phyloP scores from a whole-genome alignment of 2,329 filamentous ascomycete genomes.

The Apiospora hydei region DNA sequence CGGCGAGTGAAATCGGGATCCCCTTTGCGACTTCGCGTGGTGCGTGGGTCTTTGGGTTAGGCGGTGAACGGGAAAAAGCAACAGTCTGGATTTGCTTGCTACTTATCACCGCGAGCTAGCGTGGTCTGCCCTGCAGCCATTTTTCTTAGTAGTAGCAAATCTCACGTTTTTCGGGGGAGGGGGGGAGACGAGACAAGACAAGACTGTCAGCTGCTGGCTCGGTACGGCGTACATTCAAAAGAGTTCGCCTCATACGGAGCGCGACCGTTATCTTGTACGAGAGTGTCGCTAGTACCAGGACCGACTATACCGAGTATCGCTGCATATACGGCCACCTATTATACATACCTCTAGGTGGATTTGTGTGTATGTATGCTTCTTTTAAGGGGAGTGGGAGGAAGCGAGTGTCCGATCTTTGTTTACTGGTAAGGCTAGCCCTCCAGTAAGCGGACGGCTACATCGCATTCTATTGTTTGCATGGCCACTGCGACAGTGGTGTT shows the following conservation, averaged over 20 bases:
- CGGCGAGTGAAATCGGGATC: constrained; percentile 13
- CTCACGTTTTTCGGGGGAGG: neutral
- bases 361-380: neutral
- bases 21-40: constrained; percentile 16
- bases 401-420: neutral
- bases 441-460: neutral
- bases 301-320: neutral
- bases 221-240: neutral
- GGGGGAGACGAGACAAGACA: neutral
- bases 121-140: constrained; percentile 8
- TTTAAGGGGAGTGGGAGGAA: too few relatives aligned
- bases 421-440: constrained; percentile 7
- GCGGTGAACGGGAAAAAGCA: constrained; percentile 20
- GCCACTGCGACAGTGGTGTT: neutral
- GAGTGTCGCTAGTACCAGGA: neutral
- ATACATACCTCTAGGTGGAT: neutral
- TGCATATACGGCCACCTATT: neutral
- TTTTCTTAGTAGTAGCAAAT: neutral
- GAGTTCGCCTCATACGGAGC: neutral
- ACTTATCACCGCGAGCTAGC: constrained; percentile 6
- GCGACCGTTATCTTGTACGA: neutral
- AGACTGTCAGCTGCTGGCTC: neutral
- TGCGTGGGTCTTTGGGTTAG: constrained; percentile 16
- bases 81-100: constrained; percentile 7
- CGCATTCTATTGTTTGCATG: neutral